Conservation (phyloP, 2,329 filamentous ascomycete genomes). For the Calycina herbarum region DNA sequence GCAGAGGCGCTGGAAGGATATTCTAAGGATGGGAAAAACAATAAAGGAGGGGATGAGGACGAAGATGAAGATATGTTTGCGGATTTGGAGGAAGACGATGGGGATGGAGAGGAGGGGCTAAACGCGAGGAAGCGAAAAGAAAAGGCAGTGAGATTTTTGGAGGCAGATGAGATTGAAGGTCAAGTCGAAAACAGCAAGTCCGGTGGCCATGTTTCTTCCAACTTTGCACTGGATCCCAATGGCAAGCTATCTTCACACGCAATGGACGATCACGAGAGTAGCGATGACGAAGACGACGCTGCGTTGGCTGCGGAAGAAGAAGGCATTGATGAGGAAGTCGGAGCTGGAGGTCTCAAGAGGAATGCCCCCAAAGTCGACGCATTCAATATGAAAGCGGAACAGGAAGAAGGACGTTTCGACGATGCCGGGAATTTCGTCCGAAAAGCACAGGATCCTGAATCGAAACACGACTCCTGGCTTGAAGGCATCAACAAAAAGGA, state of each 20-base stretch:
- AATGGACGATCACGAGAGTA: constrained; percentile 45
- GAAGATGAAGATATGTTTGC: constrained; percentile 87
- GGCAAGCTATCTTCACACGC: constrained; percentile 42
- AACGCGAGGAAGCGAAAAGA: constrained; percentile 44
- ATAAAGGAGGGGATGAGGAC: constrained; percentile 48
- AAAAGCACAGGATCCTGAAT: constrained; percentile 85
- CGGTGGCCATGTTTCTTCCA: constrained; percentile 64
- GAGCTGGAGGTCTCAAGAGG: constrained; percentile 84
- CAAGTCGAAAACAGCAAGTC: constrained; percentile 73
- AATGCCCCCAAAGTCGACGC: constrained; percentile 94
- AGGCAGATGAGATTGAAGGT: constrained; percentile 69
- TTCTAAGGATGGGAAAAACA: constrained; percentile 39
- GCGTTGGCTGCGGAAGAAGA: constrained; percentile 74
- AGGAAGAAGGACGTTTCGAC: constrained; percentile 92
- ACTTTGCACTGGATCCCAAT: constrained; percentile 61
- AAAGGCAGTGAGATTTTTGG: constrained; percentile 62
- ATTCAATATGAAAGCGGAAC: constrained; percentile 89
- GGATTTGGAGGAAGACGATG: constrained; percentile 59
- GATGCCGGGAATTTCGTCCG: constrained; percentile 88
- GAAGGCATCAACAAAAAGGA: constrained; percentile 92
- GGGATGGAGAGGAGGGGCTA: constrained; percentile 57
- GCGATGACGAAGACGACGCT: constrained; percentile 67
- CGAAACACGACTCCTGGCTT: constrained; percentile 88
- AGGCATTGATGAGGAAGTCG: constrained; percentile 83
- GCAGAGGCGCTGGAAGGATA: constrained; percentile 57